Base-by-base conservation (phyloP, 441 rosid species). In the Croton setiger region DNA sequence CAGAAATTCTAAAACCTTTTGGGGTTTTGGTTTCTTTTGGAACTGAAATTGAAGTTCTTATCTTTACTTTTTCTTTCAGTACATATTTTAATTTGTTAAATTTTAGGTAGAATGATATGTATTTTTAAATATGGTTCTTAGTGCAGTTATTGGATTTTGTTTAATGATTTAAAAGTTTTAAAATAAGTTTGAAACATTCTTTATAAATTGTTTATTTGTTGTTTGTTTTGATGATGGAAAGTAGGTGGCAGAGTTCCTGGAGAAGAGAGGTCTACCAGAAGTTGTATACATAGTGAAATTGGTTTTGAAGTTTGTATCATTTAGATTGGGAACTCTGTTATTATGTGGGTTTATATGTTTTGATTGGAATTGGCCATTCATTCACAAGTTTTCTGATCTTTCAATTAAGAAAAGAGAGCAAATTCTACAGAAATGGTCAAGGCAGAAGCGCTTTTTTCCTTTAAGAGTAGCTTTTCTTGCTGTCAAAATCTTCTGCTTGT, bases 291-390 rank as follows among this genome's bases (percentile, higher is more conserved):
- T 84, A 6, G 81, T 82, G 69, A 78, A 73, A 58, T 49, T 85
- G 56, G 75, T 80, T 56, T 48, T 93, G 77, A 80, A 53, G 74
- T 11, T 87, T 47, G 73, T 93, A 4, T 87, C 93, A n/a, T 88
- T 71, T 74, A 84, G 96, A 75, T 41, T 87, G 60, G 97, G 91
- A 31, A 90, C 93, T n/a, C 60, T 88, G 33, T 67, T 88, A 75
- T 87, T 90, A 5, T 90, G 97, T 68, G 97, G 98, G 53, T 76
- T 74, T 37, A 57, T 75, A 58, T 87, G 91, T 78, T 77, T 85
- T 53, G 87, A 68, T 36, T 74, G 86, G 79, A 74, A 49, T n/a
- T 87, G 89, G 92, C 97, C 96, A 3, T 86, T 88, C 55, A 49
- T 93, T 47, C 88, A 76, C 79, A 85, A 75, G n/a, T 90, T 93